phyloP scores from a whole-genome alignment of 345 rosid species.

The Limnanthes douglasii region DNA sequence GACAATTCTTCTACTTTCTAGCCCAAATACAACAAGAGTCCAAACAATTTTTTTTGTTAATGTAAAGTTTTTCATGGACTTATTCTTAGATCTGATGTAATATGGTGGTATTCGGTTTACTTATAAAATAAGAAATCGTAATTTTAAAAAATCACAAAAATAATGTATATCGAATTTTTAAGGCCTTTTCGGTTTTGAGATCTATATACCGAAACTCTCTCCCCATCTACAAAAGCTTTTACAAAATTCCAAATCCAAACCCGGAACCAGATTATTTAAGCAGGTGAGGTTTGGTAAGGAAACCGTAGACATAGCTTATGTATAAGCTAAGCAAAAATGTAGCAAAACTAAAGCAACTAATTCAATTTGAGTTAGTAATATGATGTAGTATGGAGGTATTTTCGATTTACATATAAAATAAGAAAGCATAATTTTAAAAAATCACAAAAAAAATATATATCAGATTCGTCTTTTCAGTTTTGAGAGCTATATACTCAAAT shows the following conservation, averaged over 20 bases:
- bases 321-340: not conserved
- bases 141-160: not conserved
- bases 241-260: too few species aligned
- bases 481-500: too few species aligned
- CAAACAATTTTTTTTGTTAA: too few species aligned
- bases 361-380: not conserved
- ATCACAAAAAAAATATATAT: not conserved
- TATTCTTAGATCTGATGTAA: too few species aligned
- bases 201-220: too few species aligned
- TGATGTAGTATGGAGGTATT: too few species aligned
- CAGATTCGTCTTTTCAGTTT: constrained; percentile 6
- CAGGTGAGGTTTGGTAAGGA: constrained; percentile 2
- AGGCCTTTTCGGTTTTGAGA: constrained; percentile 10
- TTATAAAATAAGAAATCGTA: not conserved
- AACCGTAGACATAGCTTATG: not conserved
- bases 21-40: too few species aligned
- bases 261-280: too few species aligned
- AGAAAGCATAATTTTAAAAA: not conserved
- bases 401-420: constrained; percentile 2
- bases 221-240: too few species aligned
- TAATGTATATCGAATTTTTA: constrained; percentile 1
- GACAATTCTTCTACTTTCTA: too few species aligned
- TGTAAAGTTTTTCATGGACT: too few species aligned
- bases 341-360: not conserved
- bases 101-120: too few species aligned